A percentile compares a stretch with the other conserved stretches of the same genome.
phyloP scores from a whole-genome alignment of 179 eudicot genomes.

The Pouteria campechiana region DNA sequence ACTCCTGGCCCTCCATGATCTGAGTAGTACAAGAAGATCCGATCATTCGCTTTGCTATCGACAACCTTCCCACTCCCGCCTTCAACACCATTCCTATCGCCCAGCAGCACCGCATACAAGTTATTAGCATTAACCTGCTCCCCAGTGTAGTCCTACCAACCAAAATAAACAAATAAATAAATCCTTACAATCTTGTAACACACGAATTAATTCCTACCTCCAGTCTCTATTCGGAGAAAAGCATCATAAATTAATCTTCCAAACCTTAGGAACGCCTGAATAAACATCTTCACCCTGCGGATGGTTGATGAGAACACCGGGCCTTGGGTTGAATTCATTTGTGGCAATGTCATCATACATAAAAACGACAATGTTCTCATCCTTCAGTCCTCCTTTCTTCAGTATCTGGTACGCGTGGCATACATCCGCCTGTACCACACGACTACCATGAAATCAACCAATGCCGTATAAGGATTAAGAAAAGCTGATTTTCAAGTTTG shows the following conservation, averaged over 20 bases:
- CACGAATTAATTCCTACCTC: not conserved
- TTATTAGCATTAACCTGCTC: conserved; percentile 54
- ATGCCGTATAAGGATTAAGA: no score
- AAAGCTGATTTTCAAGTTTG: no score
- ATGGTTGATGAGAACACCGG: conserved; percentile 69
- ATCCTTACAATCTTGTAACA: no score
- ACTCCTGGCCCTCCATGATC: conserved; percentile 98
- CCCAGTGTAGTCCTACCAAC: conserved; percentile 69
- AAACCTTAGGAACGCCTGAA: conserved; percentile 91
- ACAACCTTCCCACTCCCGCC: conserved; percentile 94
- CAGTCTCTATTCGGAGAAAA: no score
- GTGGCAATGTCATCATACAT: conserved; percentile 86
- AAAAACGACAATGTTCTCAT: conserved; percentile 84
- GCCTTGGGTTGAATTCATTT: conserved; percentile 59
- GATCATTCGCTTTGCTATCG: conserved; percentile 66
- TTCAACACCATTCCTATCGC: conserved; percentile 48
- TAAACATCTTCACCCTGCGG: conserved; percentile 73
- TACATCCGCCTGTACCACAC: conserved; percentile 59
- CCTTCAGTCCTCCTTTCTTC: conserved; percentile 84
- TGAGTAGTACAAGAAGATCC: conserved; percentile 75
- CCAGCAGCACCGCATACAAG: conserved; percentile 66
- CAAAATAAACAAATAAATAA: not conserved
- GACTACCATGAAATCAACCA: not conserved
- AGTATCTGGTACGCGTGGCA: conserved; percentile 90
- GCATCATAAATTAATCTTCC: not conserved